phyloP scores from a whole-genome alignment of 1,139 yeast genomes.

The Yamadazyma spencermartinsiae region DNA sequence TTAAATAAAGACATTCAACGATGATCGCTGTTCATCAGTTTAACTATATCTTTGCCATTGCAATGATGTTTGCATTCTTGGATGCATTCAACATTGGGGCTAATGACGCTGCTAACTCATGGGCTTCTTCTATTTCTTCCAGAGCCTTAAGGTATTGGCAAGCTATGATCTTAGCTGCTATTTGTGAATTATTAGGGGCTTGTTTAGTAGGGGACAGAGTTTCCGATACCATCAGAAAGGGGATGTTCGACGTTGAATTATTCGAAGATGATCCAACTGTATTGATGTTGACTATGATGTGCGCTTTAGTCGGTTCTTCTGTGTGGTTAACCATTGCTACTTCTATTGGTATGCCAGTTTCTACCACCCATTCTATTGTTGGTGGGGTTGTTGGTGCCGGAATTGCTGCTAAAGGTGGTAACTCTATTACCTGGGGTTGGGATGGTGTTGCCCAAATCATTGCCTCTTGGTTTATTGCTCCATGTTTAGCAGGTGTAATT shows the following conservation, averaged over 20 bases:
- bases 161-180: slow-evolving; percentile 68
- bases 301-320: slow-evolving; percentile 78
- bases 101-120: slow-evolving; percentile 80
- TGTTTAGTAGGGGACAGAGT: slow-evolving; percentile 70
- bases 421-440: slow-evolving; percentile 74
- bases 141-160: slow-evolving; percentile 71
- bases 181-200: slow-evolving; percentile 76
- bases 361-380: slow-evolving; percentile 77
- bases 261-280: slow-evolving; percentile 63
- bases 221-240: slow-evolving; percentile 65
- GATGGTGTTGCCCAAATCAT: slow-evolving; percentile 67
- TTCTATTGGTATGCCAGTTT: slow-evolving; percentile 68
- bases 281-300: slow-evolving; percentile 71
- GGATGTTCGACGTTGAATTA: slow-evolving; percentile 53
- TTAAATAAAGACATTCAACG: neutral
- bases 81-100: slow-evolving; percentile 88
- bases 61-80: slow-evolving; percentile 69
- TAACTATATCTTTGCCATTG: slow-evolving; percentile 66
- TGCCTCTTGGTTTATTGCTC: slow-evolving; percentile 84
- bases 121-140: slow-evolving; percentile 73
- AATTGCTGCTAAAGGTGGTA: slow-evolving; percentile 66
- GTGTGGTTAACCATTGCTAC: slow-evolving; percentile 72
- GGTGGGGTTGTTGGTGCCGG: slow-evolving; percentile 79
- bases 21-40: slow-evolving; percentile 51
- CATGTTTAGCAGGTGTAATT: slow-evolving; percentile 66